phyloP scores from a whole-genome alignment of 31 red algal species.

The Porphyra umbilicalis region DNA sequence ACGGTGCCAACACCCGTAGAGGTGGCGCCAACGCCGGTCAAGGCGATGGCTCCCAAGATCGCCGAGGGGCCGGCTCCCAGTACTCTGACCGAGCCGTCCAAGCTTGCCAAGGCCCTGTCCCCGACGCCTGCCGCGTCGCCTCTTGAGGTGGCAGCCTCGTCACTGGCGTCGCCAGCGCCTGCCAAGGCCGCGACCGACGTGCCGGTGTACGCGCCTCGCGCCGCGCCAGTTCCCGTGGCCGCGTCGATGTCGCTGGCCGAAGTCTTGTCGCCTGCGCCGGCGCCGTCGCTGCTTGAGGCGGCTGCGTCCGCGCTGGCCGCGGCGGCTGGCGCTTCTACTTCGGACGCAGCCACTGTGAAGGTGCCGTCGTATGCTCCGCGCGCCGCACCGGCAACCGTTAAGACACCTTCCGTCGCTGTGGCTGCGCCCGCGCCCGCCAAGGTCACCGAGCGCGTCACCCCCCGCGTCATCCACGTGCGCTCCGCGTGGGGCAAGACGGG shows the following conservation, averaged over 20 bases:
- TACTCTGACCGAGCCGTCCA: no score
- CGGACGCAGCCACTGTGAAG: no score
- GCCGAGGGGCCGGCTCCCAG: no score
- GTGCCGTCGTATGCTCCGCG: no score
- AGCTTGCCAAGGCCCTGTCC: background rate
- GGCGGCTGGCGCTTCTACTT: background rate
- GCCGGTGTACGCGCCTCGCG: no score
- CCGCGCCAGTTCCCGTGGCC: background rate
- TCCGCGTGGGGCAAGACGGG: background rate
- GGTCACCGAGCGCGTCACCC: background rate
- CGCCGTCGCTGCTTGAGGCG: background rate
- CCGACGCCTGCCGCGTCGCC: background rate
- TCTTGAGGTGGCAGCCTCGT: background rate
- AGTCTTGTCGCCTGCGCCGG: background rate
- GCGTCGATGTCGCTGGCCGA: background rate
- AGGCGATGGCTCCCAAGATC: no score
- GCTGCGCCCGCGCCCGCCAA: background rate
- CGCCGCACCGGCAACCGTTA: background rate
- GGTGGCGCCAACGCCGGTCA: background rate
- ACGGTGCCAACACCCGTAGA: background rate
- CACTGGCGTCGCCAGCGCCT: background rate
- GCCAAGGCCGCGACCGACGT: background rate
- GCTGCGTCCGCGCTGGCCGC: background rate
- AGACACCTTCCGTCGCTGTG: background rate
- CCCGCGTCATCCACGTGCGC: background rate